A percentile compares a stretch with the other conserved stretches of the same genome.
Conservation (phyloP, 2,329 filamentous ascomycete species). For the Cercospora beticola region DNA sequence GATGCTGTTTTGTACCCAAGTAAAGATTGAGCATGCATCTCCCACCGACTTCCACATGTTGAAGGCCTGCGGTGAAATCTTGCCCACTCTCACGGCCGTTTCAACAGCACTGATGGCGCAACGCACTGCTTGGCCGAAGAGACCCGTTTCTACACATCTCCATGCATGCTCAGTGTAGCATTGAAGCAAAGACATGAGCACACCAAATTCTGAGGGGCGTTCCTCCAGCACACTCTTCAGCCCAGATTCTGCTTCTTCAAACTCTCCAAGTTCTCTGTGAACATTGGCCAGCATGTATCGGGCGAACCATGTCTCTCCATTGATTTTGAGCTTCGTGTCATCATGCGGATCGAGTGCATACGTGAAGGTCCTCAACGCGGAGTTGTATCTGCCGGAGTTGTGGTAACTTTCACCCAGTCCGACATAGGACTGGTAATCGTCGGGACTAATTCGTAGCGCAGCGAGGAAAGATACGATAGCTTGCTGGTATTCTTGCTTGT, state of each 20-base stretch:
- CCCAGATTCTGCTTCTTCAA: slow-evolving; percentile 73
- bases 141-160: slow-evolving; percentile 73
- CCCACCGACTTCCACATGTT: slow-evolving; percentile 94
- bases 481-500: slow-evolving; percentile 85
- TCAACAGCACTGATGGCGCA: slow-evolving; percentile 68
- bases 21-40: slow-evolving; percentile 83
- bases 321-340: slow-evolving; percentile 53
- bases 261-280: slow-evolving; percentile 86
- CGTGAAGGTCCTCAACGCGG: slow-evolving; percentile 86
- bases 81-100: slow-evolving; percentile 63
- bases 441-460: slow-evolving; percentile 76
- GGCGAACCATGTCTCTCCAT: slow-evolving; percentile 84
- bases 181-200: slow-evolving; percentile 83
- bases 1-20: slow-evolving; percentile 69
- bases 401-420: slow-evolving; percentile 97
- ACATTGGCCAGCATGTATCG: slow-evolving; percentile 97
- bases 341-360: slow-evolving; percentile 77
- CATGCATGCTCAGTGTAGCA: slow-evolving; percentile 80
- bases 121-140: slow-evolving; percentile 79
- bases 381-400: slow-evolving; percentile 87
- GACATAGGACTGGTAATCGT: slow-evolving; percentile 94
- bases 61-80: slow-evolving; percentile 68
- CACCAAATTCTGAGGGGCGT: slow-evolving; percentile 75
- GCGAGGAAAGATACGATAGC: slow-evolving; percentile 91
- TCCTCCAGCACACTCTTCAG: slow-evolving; percentile 71